These are phyloP conservation scores for Elsinoe perseae DNA, from an alignment of 2,329 filamentous ascomycete genomes.

Conservation along the genomic window DNA sequence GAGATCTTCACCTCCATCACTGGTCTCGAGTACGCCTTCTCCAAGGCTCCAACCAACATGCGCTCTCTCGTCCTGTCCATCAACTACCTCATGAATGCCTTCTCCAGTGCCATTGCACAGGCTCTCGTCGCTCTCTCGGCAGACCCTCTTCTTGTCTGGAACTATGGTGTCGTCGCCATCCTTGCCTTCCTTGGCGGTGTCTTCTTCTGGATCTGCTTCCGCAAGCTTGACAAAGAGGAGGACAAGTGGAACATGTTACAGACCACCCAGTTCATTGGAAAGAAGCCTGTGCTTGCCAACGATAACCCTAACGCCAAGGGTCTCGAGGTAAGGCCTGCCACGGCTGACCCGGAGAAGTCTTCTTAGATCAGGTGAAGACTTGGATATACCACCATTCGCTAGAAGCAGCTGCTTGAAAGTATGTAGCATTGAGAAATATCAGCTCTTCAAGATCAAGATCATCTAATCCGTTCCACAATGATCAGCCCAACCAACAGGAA, in stretches of 20 bases:
- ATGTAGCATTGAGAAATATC: background rate
- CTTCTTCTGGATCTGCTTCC: conserved; percentile 62
- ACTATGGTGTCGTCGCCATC: conserved; percentile 58
- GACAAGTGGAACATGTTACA: conserved; percentile 58
- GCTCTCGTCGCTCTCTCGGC: conserved; percentile 52
- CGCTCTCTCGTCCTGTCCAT: conserved; percentile 45
- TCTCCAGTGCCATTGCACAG: conserved; percentile 53
- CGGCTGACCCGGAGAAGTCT: background rate
- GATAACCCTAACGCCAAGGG: background rate
- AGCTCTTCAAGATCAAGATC: background rate
- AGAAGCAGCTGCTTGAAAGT: background rate
- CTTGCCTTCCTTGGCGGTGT: conserved; percentile 55
- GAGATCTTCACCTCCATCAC: conserved; percentile 42
- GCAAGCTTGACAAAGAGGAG: conserved; percentile 57
- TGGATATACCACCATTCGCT: conserved; percentile 1
- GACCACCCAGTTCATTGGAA: conserved; percentile 10
- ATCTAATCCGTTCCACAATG: too few relatives aligned
- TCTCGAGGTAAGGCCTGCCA: background rate
- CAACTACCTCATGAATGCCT: conserved; percentile 52
- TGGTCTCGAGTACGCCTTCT: conserved; percentile 40
- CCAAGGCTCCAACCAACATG: conserved; percentile 41
- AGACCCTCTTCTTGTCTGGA: conserved; percentile 59
- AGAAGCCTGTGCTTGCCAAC: conserved; percentile 1
- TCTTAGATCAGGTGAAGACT: background rate
- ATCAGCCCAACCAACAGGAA: too few relatives aligned